These are phyloP conservation scores for Penicillium atrosanguineum DNA, from an alignment of 495 filamentous ascomycete species.

Conservation along the genomic window DNA sequence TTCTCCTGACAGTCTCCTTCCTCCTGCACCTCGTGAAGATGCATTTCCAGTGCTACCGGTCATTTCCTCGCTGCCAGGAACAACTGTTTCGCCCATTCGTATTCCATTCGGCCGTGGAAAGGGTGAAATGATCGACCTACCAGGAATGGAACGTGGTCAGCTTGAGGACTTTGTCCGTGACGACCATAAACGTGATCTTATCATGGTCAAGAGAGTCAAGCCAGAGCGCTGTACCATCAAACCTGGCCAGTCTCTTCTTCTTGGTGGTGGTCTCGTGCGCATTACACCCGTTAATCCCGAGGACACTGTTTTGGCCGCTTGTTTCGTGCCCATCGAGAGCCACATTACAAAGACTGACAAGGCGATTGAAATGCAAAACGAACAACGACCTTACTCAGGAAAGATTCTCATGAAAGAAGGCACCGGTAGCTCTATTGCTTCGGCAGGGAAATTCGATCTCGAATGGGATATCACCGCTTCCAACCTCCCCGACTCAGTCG, in stretches of 20 bases:
- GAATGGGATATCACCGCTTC: constrained; percentile 75
- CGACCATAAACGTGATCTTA: constrained; percentile 60
- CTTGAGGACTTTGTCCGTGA: constrained; percentile 66
- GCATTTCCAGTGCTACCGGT: constrained; percentile 77
- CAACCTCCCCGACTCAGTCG: constrained; percentile 37
- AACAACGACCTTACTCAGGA: constrained; percentile 52
- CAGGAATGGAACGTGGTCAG: constrained; percentile 72
- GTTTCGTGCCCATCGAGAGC: constrained; percentile 70
- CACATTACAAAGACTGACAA: constrained; percentile 80
- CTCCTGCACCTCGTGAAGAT: constrained; percentile 68
- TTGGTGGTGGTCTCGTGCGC: constrained; percentile 81
- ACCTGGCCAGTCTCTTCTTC: constrained; percentile 75
- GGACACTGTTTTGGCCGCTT: constrained; percentile 65
- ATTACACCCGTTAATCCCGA: constrained; percentile 71
- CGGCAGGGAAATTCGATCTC: constrained; percentile 73
- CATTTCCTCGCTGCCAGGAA: constrained; percentile 84
- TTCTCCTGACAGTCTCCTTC: constrained; percentile 54
- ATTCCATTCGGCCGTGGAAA: constrained; percentile 78
- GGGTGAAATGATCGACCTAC: constrained; percentile 93
- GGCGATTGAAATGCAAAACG: constrained; percentile 63
- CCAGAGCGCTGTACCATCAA: constrained; percentile 70
- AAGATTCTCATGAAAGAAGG: constrained; percentile 58
- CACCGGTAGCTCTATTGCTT: constrained; percentile 50
- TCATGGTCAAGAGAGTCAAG: constrained; percentile 70
- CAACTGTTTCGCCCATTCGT: constrained; percentile 90